phyloP scores from a whole-genome alignment of 1,284 basidiomycete species.

The Ustilago crameri region DNA sequence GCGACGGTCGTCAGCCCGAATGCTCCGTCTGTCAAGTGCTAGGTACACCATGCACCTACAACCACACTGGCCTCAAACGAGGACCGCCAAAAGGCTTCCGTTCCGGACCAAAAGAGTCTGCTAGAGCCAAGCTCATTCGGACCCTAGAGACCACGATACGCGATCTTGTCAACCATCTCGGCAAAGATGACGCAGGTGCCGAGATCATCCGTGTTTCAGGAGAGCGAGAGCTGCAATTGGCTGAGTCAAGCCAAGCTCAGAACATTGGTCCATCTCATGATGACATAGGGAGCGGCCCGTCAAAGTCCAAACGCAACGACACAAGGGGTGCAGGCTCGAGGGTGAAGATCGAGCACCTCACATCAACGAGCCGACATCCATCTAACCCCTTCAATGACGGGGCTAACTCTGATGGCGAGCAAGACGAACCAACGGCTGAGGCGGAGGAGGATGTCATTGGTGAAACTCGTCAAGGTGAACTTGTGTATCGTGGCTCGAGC shows the following conservation, averaged over 20 bases:
- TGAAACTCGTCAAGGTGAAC: slow-evolving; percentile 49
- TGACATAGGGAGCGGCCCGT: background rate
- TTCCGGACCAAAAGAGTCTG: slow-evolving; percentile 55
- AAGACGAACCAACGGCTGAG: slow-evolving; percentile 29
- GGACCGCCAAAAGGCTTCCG: slow-evolving; percentile 63
- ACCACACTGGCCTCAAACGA: slow-evolving; percentile 51
- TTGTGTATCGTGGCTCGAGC: slow-evolving; percentile 59
- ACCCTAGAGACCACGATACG: slow-evolving; percentile 60
- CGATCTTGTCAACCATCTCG: slow-evolving; percentile 54
- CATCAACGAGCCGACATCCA: slow-evolving; percentile 5
- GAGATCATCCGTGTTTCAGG: slow-evolving; percentile 52
- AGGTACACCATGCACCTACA: slow-evolving; percentile 59
- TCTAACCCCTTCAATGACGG: slow-evolving; percentile 1
- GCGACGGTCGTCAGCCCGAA: slow-evolving; percentile 59
- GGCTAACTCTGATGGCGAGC: slow-evolving; percentile 14
- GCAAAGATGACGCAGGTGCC: slow-evolving; percentile 45
- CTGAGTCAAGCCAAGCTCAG: slow-evolving; percentile 1
- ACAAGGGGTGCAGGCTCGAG: slow-evolving; percentile 5
- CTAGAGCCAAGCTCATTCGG: slow-evolving; percentile 52
- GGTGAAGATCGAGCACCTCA: slow-evolving; percentile 36
- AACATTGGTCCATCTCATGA: background rate
- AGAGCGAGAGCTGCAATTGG: slow-evolving; percentile 40
- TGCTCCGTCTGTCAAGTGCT: slow-evolving; percentile 60
- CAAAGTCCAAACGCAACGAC: background rate
- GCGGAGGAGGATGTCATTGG: slow-evolving; percentile 48